These are phyloP conservation scores for Tylopilus sp. DNA, from an alignment of 768 basidiomycete species.

Conservation along the genomic window DNA sequence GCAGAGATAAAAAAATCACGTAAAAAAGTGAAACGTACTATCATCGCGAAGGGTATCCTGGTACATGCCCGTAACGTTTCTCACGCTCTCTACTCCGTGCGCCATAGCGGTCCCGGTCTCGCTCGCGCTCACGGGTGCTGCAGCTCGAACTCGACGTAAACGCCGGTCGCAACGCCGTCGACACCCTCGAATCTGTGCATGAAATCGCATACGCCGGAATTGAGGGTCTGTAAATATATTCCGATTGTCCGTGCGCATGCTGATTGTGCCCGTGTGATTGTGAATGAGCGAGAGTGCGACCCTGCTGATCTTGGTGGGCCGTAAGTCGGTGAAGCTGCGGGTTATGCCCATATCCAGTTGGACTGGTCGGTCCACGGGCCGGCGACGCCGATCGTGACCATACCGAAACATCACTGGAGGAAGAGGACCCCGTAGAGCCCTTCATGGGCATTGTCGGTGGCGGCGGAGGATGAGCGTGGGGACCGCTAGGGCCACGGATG, in stretches of 20 bases:
- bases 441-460: conserved; percentile 9
- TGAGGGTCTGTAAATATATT: conserved; percentile 29
- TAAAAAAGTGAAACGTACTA: background rate
- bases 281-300: background rate
- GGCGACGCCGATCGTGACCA: conserved; percentile 29
- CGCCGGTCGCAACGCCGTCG: conserved; percentile 32
- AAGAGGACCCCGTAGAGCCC: conserved; percentile 19
- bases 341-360: conserved; percentile 10
- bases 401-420: conserved; percentile 21
- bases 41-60: conserved; percentile 10
- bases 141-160: conserved; percentile 26
- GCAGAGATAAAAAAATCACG: background rate
- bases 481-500: conserved; percentile 5
- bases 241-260: conserved; percentile 14
- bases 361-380: conserved; percentile 11
- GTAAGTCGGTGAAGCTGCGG: conserved; percentile 17
- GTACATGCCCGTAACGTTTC: conserved; percentile 9
- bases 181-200: conserved; percentile 32
- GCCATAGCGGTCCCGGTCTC: conserved; percentile 18
- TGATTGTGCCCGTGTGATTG: background rate
- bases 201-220: conserved; percentile 31
- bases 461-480: conserved; percentile 2
- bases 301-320: conserved; percentile 18
- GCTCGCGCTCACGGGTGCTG: conserved; percentile 18
- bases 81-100: conserved; percentile 16